Evolutionary conservation across 208 protist species (phyloP), one percentile per base, ranked within the genome.

Genomic region (Leishmania guyanensis): DNA sequence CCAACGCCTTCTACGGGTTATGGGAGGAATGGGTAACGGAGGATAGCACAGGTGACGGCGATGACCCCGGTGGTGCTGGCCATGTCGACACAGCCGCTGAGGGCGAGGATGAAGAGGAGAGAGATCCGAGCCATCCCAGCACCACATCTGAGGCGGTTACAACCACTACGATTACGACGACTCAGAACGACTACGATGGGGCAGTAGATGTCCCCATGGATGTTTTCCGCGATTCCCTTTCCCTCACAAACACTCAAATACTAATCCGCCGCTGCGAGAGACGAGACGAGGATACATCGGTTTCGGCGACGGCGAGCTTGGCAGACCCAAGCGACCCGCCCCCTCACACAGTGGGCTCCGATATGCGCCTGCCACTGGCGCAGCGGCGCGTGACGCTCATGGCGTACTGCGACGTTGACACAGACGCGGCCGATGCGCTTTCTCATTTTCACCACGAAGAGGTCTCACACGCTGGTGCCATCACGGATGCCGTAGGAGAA

Each of bases 191-290:
- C 53, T 68, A 78, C 0, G 81, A 80, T 9, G 76, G 43, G 29
- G n/a, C 22, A 33, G 54, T 75, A 33, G 81, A 84, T 51, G 76
- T 78, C 5, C 81, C 81, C 50, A 84, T 84, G 68, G 76, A 84
- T 71, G 68, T 78, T 14, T 80, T 84, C 60, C 73, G 73, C 46
- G 78, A 82, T 65, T 82, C 82, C 36, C 26, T 79, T 54, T 78
- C 82, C 48, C 69, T 79, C 82, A 85, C 77, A 5, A 73, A 80
- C 77, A 79, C 77, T 3, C 82, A 77, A 14, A 85, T 77, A 14
- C 48, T 84, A 17, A 80, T 72, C 29, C 81, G 76, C 26, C 65
- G 51, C n/a, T 60, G 73, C 53, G 62, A 73, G 43, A 50, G 68
- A 12, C 53, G n/a, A 39, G 75, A 64, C 20, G 79, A 84, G 69